phyloP scores from a whole-genome alignment of 495 filamentous ascomycete species.

The Bacidia rubella region DNA sequence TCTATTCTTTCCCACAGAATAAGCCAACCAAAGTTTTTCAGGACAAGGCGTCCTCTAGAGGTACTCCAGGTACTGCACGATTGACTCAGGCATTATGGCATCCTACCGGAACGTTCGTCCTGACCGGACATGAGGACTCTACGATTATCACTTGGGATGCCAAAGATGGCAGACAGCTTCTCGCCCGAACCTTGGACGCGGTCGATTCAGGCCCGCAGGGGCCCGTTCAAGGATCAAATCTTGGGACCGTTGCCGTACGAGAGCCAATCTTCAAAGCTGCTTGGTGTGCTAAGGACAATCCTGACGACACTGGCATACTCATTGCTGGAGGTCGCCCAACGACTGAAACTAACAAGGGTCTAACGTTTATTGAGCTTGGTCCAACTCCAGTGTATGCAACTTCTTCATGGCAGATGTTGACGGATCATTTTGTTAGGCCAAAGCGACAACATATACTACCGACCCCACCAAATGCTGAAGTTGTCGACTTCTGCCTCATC shows the following conservation, averaged over 20 bases:
- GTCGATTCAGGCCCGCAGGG: slow-evolving; percentile 47
- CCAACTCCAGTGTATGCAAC: slow-evolving; percentile 81
- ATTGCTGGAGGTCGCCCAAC: slow-evolving; percentile 66
- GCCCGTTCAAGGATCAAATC: slow-evolving; percentile 27
- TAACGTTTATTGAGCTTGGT: slow-evolving; percentile 83
- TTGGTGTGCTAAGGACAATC: slow-evolving; percentile 87
- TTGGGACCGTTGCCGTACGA: slow-evolving; percentile 39
- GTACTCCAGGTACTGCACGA: slow-evolving; percentile 68
- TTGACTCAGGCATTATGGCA: slow-evolving; percentile 82
- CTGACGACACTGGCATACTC: slow-evolving; percentile 81
- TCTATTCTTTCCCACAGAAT: slow-evolving; percentile 88
- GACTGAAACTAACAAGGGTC: slow-evolving; percentile 49
- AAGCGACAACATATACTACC: slow-evolving; percentile 57
- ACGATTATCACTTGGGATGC: slow-evolving; percentile 89
- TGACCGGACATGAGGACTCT: slow-evolving; percentile 79
- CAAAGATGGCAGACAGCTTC: slow-evolving; percentile 74
- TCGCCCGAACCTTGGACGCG: slow-evolving; percentile 67
- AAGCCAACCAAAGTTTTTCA: slow-evolving; percentile 62
- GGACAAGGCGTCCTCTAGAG: slow-evolving; percentile 68
- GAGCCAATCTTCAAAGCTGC: slow-evolving; percentile 61
- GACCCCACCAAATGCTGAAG: slow-evolving; percentile 64
- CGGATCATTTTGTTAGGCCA: slow-evolving; percentile 58
- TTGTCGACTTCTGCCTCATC: slow-evolving; percentile 70
- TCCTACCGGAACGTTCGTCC: slow-evolving; percentile 80
- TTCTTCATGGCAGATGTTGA: slow-evolving; percentile 70